These are phyloP conservation scores for Plasmodium chabaudi DNA, from an alignment of 169 alveolate species.

Conservation along the genomic window DNA sequence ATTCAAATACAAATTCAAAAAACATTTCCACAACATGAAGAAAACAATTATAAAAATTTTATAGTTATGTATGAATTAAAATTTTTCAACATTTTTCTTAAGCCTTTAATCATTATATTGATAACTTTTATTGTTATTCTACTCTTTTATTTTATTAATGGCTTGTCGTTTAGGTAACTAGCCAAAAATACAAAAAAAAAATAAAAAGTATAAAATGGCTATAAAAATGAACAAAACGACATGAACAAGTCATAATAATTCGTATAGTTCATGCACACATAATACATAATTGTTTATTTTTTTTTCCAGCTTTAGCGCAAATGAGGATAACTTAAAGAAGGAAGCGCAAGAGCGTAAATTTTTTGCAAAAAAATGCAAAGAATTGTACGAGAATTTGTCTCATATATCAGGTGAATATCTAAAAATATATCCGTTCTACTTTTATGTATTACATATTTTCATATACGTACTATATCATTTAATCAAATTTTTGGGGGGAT, in stretches of 20 bases:
- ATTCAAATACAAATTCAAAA: slow-evolving; percentile 44
- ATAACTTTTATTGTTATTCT: slow-evolving; percentile 22
- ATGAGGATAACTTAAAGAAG: slow-evolving; percentile 16
- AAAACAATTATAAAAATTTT: slow-evolving; percentile 26
- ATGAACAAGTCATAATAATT: slow-evolving; percentile 2
- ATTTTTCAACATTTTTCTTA: slow-evolving; percentile 29
- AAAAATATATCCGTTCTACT: background rate
- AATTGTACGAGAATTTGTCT: slow-evolving; percentile 64
- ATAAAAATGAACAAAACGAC: background rate
- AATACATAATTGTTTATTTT: background rate
- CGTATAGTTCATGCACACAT: background rate
- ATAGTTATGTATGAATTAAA: slow-evolving; percentile 27
- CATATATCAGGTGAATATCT: slow-evolving; percentile 45
- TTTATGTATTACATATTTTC: background rate
- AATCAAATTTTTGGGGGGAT: background rate
- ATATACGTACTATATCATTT: background rate
- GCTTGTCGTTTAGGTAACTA: slow-evolving; percentile 42
- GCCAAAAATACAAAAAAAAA: slow-evolving; percentile 49
- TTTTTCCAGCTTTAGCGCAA: slow-evolving; percentile 29
- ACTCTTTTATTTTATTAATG: slow-evolving; percentile 11
- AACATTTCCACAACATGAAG: slow-evolving; percentile 47
- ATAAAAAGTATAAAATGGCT: slow-evolving; percentile 2
- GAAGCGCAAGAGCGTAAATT: background rate
- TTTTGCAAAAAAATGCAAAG: slow-evolving; percentile 31
- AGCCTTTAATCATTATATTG: slow-evolving; percentile 30